phyloP scores from a whole-genome alignment of 192 early-diverging fungal species.

The Coemansia sp. region DNA sequence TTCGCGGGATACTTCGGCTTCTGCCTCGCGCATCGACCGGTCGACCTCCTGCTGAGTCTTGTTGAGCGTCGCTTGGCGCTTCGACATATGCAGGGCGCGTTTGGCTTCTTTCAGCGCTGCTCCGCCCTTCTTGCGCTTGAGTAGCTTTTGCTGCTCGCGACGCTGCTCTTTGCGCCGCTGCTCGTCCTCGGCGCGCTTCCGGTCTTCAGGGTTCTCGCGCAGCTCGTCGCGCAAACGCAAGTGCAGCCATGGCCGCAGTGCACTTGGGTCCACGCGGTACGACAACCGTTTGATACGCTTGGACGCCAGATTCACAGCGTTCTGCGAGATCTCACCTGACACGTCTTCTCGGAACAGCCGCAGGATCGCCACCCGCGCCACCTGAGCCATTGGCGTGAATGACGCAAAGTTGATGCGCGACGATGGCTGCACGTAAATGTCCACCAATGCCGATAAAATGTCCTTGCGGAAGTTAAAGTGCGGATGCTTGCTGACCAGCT shows the following conservation, averaged over 20 bases:
- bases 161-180: slow-evolving; percentile 56
- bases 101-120: slow-evolving; percentile 51
- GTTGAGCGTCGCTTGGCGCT: slow-evolving; percentile 69
- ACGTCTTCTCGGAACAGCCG: slow-evolving; percentile 82
- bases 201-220: slow-evolving; percentile 56
- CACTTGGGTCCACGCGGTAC: slow-evolving; percentile 68
- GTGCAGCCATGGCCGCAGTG: slow-evolving; percentile 74
- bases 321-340: slow-evolving; percentile 80
- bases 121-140: slow-evolving; percentile 42
- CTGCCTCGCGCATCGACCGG: slow-evolving; percentile 76
- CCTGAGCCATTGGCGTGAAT: slow-evolving; percentile 63
- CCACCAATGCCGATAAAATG: slow-evolving; percentile 78
- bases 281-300: slow-evolving; percentile 80
- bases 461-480: slow-evolving; percentile 97
- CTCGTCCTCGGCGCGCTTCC: slow-evolving; percentile 56
- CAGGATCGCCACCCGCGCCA: slow-evolving; percentile 75
- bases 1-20: slow-evolving; percentile 81
- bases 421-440: slow-evolving; percentile 55
- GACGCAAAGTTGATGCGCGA: slow-evolving; percentile 66
- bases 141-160: slow-evolving; percentile 35
- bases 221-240: slow-evolving; percentile 85
- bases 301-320: slow-evolving; percentile 82
- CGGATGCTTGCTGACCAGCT: slow-evolving; percentile 75
- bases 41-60: slow-evolving; percentile 51
- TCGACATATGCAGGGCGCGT: slow-evolving; percentile 62